Evolutionary conservation across 2,329 filamentous ascomycete genomes (phyloP), one percentile per base, ranked within the genome.

Genomic region (Xylariaceae sp.): DNA sequence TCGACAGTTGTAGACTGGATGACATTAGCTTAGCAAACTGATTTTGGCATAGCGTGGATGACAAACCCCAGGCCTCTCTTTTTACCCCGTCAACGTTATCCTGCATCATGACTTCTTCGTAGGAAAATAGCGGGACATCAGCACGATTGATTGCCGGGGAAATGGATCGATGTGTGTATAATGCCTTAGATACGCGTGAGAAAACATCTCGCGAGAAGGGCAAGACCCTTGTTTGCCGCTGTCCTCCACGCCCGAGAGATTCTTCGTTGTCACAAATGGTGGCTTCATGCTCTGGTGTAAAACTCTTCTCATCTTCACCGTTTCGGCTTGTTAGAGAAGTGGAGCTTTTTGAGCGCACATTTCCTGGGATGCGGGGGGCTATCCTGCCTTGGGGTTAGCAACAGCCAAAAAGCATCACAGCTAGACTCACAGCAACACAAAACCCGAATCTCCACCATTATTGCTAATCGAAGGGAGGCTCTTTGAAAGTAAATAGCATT

Each of bases 1-100:
- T 26, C 69, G 65, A 36, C 64, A 65, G 21, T 64, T 67, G 44
- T 66, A 65, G 2, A 69, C 68, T 69, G 23, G 3, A 40, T 17
- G 17, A 36, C 16, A 33, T 41, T 40, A 39, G 36, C 21, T 12
- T 6, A 11, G 4, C 11, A 17, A 23, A 14, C 9, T 17, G 16
- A 34, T 16, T 5, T 8, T 4, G 21, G 16, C 5, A 9, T 14
- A 2, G 2, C 4, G 6, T 37, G 6, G 5, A 21, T 28, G 11
- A 45, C 45, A 3, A 9, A 50, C 53, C 31, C 16, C 37, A 29
- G 3, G 53, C 53, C n/a, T n/a, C n/a, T n/a, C n/a, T n/a, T 26
- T 50, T 50, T 8, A 37, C n/a, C 26, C 8, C 2, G 4, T 29
- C 4, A 29, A 33, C 9, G 14, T 33, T 26, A 16, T 48, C 45